A percentile compares a stretch with the other conserved stretches of the same genome.
phyloP scores from a whole-genome alignment of 371 early-diverging fungal genomes.

The Haplosporangium sp. region DNA sequence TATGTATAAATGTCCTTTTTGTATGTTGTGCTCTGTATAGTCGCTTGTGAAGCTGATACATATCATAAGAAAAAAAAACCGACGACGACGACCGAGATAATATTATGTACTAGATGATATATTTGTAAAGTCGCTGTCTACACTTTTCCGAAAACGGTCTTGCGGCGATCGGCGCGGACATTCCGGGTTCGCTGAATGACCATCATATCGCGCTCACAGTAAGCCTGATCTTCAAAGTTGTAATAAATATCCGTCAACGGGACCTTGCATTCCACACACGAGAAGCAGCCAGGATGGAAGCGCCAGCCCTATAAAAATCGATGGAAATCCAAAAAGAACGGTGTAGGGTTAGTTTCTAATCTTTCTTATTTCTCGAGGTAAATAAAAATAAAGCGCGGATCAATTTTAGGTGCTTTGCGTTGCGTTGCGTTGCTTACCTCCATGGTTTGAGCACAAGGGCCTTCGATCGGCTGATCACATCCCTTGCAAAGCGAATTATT shows the following conservation, averaged over 20 bases:
- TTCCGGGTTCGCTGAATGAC: slow-evolving; percentile 70
- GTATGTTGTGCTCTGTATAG: too few relatives aligned
- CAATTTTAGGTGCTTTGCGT: neutral
- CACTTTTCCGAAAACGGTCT: slow-evolving; percentile 59
- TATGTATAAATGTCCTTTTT: too few relatives aligned
- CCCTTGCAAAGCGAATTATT: slow-evolving; percentile 82
- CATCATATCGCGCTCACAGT: slow-evolving; percentile 82
- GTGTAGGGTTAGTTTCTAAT: neutral
- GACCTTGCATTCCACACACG: slow-evolving; percentile 64
- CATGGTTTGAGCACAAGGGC: slow-evolving; percentile 81
- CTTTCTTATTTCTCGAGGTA: neutral
- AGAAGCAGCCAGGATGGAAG: slow-evolving; percentile 73
- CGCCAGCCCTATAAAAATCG: slow-evolving; percentile 51
- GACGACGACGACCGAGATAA: too few relatives aligned
- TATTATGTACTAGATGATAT: too few relatives aligned
- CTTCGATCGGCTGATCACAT: slow-evolving; percentile 86
- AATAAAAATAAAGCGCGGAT: neutral
- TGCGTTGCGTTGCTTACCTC: slow-evolving; percentile 60
- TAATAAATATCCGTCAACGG: slow-evolving; percentile 83
- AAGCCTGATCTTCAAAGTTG: slow-evolving; percentile 75
- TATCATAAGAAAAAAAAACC: too few relatives aligned
- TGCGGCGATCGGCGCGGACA: slow-evolving; percentile 72
- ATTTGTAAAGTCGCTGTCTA: neutral
- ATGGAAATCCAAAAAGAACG: neutral
- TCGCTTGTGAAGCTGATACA: too few relatives aligned